Base-by-base conservation (phyloP, 306 rosid species). In the Fragaria iinumae region DNA sequence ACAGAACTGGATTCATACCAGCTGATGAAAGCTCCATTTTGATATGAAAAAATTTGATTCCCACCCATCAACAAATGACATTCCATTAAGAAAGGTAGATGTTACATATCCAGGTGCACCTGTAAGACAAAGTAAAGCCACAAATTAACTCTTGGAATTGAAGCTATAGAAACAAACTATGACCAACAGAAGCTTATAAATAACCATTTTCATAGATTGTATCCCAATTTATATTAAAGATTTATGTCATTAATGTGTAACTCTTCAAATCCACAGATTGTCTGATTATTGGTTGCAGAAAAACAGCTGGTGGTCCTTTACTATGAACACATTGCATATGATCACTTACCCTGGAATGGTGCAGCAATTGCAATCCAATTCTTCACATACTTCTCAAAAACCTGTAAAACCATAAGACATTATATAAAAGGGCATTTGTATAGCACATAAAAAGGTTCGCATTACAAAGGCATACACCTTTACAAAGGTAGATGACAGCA, bases 11-110 rank as follows among this genome's bases (percentile, higher is more conserved):
- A 76, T 67, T 36, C 81, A 68, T 95, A 95, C 99, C 97, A 95
- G 82, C 74, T 95, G 98, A 88, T 95, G 99, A 95, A 95, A 89
- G 91, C 90, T 89, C 99, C 99, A 95, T 85, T 95, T 95, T 72
- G 99, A 92, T 86, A 95, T 88, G 78, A 76, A 95, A 80, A 95
- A 80, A 52, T 83, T 90, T 75, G 91, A 90, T 81, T 93, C 95
- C 99, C 99, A 95, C 72, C 99, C 99, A 20, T 90, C 91, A 38
- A 95, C 89, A 81, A 95, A 95, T 48, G 99, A 92, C 97, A 95
- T 87, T 84, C 99, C 99, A 81, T 88, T 95, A 74, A 92, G 75
- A 75, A 95, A 83, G 85, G 97, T 87, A 45, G 97, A 86, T 17
- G 89, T 74, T 52, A 84, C 49, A 75, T 83, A 88, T 83, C 97